phyloP scores from a whole-genome alignment of 345 rosid genomes.

The Firmiana major region DNA sequence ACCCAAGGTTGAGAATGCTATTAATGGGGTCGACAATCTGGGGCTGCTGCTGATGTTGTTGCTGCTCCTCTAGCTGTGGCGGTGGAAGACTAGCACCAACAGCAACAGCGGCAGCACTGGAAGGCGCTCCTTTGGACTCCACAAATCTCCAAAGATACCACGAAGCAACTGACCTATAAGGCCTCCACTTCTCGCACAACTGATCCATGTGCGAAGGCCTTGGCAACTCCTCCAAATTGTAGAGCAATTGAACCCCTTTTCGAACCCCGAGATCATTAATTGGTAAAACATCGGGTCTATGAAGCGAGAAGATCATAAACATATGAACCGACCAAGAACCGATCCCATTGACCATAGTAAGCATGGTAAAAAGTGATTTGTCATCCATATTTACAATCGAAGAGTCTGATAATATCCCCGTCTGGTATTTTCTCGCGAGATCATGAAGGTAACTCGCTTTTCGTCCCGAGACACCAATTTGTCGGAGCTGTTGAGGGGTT shows the following conservation, averaged over 20 bases:
- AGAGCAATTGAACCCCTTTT: slow-evolving; percentile 79
- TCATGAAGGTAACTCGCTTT: slow-evolving; percentile 94
- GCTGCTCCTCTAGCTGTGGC: slow-evolving; percentile 45
- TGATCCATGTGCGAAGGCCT: slow-evolving; percentile 90
- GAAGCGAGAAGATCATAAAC: slow-evolving; percentile 87
- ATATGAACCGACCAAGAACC: slow-evolving; percentile 99
- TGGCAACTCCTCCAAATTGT: slow-evolving; percentile 68
- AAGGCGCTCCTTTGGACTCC: slow-evolving; percentile 62
- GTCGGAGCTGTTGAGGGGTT: slow-evolving; percentile 72
- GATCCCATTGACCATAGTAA: slow-evolving; percentile 96
- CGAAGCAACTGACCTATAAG: slow-evolving; percentile 76
- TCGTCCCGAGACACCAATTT: slow-evolving; percentile 88
- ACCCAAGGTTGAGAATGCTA: slow-evolving; percentile 89
- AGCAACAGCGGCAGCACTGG: slow-evolving; percentile 53
- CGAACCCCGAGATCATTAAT: slow-evolving; percentile 78
- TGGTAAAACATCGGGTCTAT: slow-evolving; percentile 89
- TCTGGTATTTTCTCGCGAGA: slow-evolving; percentile 86
- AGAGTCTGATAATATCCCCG: slow-evolving; percentile 75
- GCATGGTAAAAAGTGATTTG: slow-evolving; percentile 89
- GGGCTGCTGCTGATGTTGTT: slow-evolving; percentile 21
- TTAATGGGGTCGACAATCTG: slow-evolving; percentile 82
- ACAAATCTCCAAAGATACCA: slow-evolving; percentile 87
- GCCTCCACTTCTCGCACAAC: slow-evolving; percentile 88
- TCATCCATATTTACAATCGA: slow-evolving; percentile 89
- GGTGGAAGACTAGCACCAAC: slow-evolving; percentile 48